These are phyloP conservation scores for Senecio squalidus DNA, from an alignment of 140 eudicot species.

Conservation along the genomic window DNA sequence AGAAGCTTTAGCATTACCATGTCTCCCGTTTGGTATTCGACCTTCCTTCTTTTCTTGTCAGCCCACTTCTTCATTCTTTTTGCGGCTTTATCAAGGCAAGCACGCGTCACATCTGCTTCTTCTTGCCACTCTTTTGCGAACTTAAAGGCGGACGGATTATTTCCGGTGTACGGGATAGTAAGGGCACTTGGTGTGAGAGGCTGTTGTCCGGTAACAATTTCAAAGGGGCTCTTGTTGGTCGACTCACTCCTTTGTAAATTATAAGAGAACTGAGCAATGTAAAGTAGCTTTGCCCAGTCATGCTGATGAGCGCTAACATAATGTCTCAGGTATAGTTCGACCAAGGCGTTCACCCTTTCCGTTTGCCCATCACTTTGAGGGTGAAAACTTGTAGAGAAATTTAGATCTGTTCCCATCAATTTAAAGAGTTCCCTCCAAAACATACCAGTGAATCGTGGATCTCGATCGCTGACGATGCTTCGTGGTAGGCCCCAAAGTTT, in stretches of 20 bases:
- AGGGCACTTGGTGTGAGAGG: not conserved
- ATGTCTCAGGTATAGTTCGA: not conserved
- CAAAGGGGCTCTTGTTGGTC: slow-evolving; percentile 1
- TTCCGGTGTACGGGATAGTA: not conserved
- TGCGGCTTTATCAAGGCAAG: not conserved
- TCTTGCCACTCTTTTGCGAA: slow-evolving; percentile 5
- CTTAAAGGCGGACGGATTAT: not conserved
- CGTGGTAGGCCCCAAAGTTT: no score
- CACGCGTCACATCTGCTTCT: not conserved
- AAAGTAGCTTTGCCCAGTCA: not conserved
- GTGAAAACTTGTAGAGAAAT: not conserved
- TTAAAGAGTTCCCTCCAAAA: not conserved
- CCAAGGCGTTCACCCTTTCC: not conserved
- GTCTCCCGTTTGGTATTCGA: not conserved
- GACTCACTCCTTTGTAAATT: not conserved
- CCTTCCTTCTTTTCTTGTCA: not conserved
- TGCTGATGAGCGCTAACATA: not conserved
- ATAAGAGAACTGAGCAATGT: not conserved
- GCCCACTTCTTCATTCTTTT: slow-evolving; percentile 23
- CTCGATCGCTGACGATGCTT: not conserved
- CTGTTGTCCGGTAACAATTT: not conserved
- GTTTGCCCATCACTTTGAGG: slow-evolving; percentile 1
- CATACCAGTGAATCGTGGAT: no score
- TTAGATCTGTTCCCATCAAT: not conserved
- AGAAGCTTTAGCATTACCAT: not conserved